Base-by-base conservation (phyloP, 2,329 filamentous ascomycete species). In the Pseudopyrenochaeta lycopersici region DNA sequence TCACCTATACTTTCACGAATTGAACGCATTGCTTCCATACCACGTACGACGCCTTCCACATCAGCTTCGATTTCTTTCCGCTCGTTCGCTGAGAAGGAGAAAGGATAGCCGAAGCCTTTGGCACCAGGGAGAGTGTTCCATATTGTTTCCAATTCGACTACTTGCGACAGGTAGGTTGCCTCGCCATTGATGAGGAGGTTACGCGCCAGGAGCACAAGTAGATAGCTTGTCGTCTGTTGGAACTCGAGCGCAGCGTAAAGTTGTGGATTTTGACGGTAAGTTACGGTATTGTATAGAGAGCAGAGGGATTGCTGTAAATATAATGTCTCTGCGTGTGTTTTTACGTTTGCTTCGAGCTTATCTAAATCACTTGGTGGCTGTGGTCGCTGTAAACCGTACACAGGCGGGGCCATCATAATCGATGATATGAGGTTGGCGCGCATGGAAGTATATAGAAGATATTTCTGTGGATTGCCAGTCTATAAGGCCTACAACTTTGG, bases 371-470 rank as follows among this genome's bases (percentile, higher is more conserved):
- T 45, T 31, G 63, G 62, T 33, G 58, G 58, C 33, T 56, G 42
- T 11, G 75, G 74, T 7, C 65, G 59, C 30, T 72, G 64, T 31
- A 73, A 36, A 44, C 68, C 68, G 20, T 43, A 18, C 9, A 66
- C 40, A 23, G 53, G 54, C n/a, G 68, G n/a, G 68, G 10, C 73
- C 73, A 40, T 74, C 62, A 32, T 75, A 70, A 39, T 75, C 71
- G 12, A 77, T 61, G 12, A 77, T 64, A 36, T 58, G 49, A 49
- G 72, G 74, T 33, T 72, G 63, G 36, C 64, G 59, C 7, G 67
- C 70, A n/a, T 77, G 72, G 21, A 72, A 58, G 32, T 73, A 78
- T 1, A 78, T 67, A 10, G 78, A 77, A 2, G 70, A 58, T 23
- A 76, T 32, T 40, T 71, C 56, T 4, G 64, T 68, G 7, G 66